Evolutionary conservation across 2,329 filamentous ascomycete species (phyloP).

Genomic region (Monosporascus sp.): DNA sequence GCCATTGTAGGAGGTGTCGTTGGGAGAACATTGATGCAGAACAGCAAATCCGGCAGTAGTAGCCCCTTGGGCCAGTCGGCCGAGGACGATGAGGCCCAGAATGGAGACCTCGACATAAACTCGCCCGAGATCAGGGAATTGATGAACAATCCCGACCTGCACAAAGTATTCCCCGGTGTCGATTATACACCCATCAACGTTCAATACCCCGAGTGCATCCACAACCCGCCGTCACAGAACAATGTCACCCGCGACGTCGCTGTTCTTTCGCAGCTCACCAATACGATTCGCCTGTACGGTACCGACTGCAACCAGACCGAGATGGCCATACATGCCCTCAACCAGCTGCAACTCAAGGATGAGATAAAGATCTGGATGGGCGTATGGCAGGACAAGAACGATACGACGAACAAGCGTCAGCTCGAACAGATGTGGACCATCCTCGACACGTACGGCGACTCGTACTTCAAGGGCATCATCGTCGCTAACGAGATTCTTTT

Average conservation of each 20-base stretch:
- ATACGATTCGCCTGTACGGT: conserved; percentile 82
- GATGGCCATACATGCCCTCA: conserved; percentile 81
- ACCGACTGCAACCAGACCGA: conserved; percentile 97
- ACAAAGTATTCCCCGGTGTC: conserved; percentile 92
- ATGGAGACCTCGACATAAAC: conserved; percentile 67
- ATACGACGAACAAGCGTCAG: conserved; percentile 78
- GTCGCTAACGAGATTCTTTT: conserved; percentile 76
- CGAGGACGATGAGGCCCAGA: conserved; percentile 51
- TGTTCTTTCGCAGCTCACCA: conserved; percentile 83
- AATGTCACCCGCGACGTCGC: conserved; percentile 90
- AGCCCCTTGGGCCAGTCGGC: conserved; percentile 43
- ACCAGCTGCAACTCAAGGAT: conserved; percentile 63
- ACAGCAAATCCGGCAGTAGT: conserved; percentile 34
- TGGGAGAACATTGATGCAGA: conserved; percentile 30
- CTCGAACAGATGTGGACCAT: conserved; percentile 79
- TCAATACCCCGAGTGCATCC: conserved; percentile 79
- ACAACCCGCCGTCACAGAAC: conserved; percentile 79
- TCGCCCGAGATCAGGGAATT: conserved; percentile 75
- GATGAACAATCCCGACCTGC: conserved; percentile 73
- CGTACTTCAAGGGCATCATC: conserved; percentile 77
- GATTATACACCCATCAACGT: conserved; percentile 92
- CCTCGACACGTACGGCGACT: conserved; percentile 60
- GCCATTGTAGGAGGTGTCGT: conserved; percentile 71
- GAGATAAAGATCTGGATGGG: conserved; percentile 87
- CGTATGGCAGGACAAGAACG: conserved; percentile 83